Evolutionary conservation across 768 basidiomycete species (phyloP).

Genomic region (Filobasidium floriforme): DNA sequence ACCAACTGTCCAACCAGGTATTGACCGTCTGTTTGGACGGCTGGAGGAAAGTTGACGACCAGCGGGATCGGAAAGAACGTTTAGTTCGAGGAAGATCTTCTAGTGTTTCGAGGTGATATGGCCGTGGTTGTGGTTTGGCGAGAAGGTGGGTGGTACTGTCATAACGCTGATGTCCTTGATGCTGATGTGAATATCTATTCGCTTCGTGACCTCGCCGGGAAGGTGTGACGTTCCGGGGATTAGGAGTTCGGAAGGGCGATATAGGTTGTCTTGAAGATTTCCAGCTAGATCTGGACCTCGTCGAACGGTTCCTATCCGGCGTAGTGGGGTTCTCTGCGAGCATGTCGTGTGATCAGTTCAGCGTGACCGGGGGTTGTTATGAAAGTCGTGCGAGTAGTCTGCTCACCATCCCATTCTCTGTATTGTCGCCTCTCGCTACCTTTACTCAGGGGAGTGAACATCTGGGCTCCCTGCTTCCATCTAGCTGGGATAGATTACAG

Average conservation of each 20-base stretch:
- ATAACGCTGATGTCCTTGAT: not conserved
- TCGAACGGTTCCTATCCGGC: not conserved
- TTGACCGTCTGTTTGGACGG: slow-evolving; percentile 45
- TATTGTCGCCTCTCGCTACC: slow-evolving; percentile 41
- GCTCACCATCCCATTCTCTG: slow-evolving; percentile 38
- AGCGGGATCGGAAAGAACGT: slow-evolving; percentile 22
- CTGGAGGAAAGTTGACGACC: slow-evolving; percentile 21
- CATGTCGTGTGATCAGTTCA: not conserved
- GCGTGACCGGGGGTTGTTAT: too few relatives aligned
- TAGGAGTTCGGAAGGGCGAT: not conserved
- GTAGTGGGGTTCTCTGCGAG: not conserved
- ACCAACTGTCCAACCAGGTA: slow-evolving; percentile 44
- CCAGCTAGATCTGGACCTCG: not conserved
- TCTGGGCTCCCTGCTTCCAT: too few relatives aligned
- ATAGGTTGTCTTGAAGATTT: slow-evolving; percentile 9
- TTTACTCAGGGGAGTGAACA: slow-evolving; percentile 43
- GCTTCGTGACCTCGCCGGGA: not conserved
- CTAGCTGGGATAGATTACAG: too few relatives aligned
- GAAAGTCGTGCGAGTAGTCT: too few relatives aligned
- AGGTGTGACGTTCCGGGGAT: not conserved
- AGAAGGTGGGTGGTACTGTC: not conserved
- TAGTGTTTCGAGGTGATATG: slow-evolving; percentile 13
- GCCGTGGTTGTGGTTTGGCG: slow-evolving; percentile 1
- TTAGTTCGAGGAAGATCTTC: slow-evolving; percentile 29
- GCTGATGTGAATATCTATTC: not conserved